Conservation (phyloP, 192 early-diverging fungal species). For the Podila epicladia region DNA sequence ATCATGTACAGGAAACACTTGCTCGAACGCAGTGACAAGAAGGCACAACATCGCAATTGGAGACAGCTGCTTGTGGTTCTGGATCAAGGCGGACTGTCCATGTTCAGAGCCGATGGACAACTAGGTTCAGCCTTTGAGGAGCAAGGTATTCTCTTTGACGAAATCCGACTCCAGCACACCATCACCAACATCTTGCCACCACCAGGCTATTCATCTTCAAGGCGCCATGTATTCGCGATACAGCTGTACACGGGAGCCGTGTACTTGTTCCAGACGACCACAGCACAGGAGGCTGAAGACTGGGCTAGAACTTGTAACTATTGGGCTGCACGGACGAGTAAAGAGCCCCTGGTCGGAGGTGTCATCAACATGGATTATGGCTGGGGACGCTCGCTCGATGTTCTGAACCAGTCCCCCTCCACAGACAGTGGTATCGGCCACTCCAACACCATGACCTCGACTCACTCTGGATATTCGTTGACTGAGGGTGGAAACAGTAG, state of each 20-base stretch:
- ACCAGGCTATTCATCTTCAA: constrained; percentile 81
- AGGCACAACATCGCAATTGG: constrained; percentile 90
- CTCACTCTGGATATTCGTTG: constrained; percentile 1
- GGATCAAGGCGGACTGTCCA: constrained; percentile 79
- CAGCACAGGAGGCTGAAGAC: constrained; percentile 73
- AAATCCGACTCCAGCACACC: constrained; percentile 77
- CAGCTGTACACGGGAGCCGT: constrained; percentile 84
- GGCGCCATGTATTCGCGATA: constrained; percentile 88
- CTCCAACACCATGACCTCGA: constrained; percentile 3
- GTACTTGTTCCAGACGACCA: constrained; percentile 89
- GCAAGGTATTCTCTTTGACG: constrained; percentile 50
- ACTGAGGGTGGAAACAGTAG: constrained; percentile 4
- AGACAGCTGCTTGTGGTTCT: constrained; percentile 79
- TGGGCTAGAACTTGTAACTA: constrained; percentile 94
- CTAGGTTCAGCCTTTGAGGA: constrained; percentile 40
- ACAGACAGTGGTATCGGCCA: background rate
- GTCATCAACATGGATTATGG: constrained; percentile 95
- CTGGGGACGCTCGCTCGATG: constrained; percentile 72
- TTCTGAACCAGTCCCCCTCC: constrained; percentile 4
- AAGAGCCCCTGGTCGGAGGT: constrained; percentile 89
- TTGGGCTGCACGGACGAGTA: constrained; percentile 92
- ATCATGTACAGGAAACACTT: constrained; percentile 89
- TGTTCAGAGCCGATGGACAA: constrained; percentile 77
- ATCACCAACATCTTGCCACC: constrained; percentile 86
- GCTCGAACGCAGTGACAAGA: constrained; percentile 77